Evolutionary conservation across 768 basidiomycete species (phyloP).

Genomic region (Xanthoconium stramineum): DNA sequence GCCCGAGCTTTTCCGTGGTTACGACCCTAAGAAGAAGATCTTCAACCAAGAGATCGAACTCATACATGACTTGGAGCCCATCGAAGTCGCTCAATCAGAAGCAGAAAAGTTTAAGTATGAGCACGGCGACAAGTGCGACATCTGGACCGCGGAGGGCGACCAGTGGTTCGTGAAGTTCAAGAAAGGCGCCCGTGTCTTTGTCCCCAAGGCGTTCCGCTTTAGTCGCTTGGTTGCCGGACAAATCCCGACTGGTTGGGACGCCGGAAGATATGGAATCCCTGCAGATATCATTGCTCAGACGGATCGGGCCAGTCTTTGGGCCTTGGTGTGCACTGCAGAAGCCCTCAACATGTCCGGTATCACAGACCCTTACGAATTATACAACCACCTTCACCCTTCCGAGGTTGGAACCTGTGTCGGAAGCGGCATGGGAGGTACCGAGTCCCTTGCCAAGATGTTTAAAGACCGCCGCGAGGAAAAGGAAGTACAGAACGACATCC

Average conservation of each 20-base stretch:
- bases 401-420: conserved; percentile 94
- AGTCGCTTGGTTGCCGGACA: conserved; percentile 94
- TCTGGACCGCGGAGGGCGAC: conserved; percentile 89
- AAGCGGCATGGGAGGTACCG: conserved; percentile 96
- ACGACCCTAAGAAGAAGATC: conserved; percentile 95
- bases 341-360: conserved; percentile 96
- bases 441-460: conserved; percentile 94
- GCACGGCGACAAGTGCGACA: conserved; percentile 94
- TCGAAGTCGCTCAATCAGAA: conserved; percentile 89
- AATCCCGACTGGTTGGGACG: conserved; percentile 96
- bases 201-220: conserved; percentile 96
- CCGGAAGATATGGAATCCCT: conserved; percentile 94
- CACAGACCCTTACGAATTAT: conserved; percentile 97
- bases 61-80: conserved; percentile 92
- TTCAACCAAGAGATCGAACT: conserved; percentile 98
- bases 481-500: conserved; percentile 96
- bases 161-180: conserved; percentile 99
- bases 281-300: conserved; percentile 93
- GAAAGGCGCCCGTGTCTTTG: conserved; percentile 89
- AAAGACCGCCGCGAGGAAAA: conserved; percentile 97
- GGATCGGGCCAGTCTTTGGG: conserved; percentile 92
- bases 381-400: conserved; percentile 94
- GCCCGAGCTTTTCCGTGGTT: conserved; percentile 96
- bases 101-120: conserved; percentile 95
- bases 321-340: conserved; percentile 90